Conservation (phyloP, 2,329 filamentous ascomycete species). For the Penicillium sp. region DNA sequence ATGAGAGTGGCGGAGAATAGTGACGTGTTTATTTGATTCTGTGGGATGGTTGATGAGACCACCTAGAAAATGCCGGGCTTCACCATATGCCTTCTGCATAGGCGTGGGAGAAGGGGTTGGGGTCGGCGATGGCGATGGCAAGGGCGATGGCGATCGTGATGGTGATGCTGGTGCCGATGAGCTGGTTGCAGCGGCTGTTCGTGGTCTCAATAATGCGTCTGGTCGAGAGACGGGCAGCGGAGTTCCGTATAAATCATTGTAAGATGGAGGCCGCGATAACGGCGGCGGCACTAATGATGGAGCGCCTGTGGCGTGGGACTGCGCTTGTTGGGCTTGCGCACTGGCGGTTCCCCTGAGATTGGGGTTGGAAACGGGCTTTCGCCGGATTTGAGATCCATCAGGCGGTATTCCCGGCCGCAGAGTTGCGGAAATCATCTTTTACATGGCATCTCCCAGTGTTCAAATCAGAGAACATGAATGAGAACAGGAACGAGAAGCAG, state of each 20-base stretch:
- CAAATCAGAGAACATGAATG: neutral
- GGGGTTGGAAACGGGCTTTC: conserved; percentile 29
- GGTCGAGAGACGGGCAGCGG: neutral
- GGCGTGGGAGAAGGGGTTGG: conserved; percentile 17
- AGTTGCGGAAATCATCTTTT: conserved; percentile 18
- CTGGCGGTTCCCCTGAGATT: conserved; percentile 23
- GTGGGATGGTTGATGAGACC: conserved; percentile 65
- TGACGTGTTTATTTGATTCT: conserved; percentile 67
- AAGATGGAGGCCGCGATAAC: conserved; percentile 21
- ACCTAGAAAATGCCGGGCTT: conserved; percentile 66
- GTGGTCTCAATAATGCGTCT: conserved; percentile 13
- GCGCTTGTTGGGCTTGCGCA: conserved; percentile 13
- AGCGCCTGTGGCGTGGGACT: conserved; percentile 15
- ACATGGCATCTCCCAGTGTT: neutral
- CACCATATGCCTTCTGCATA: conserved; percentile 45
- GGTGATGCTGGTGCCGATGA: conserved; percentile 8
- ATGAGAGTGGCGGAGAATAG: conserved; percentile 66
- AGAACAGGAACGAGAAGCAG: neutral
- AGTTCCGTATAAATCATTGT: conserved; percentile 23
- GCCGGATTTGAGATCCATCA: conserved; percentile 20
- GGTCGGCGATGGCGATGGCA: conserved; percentile 1
- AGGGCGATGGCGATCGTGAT: neutral
- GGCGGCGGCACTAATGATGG: conserved; percentile 12
- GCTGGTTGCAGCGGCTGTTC: conserved; percentile 14
- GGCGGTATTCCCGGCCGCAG: conserved; percentile 14